phyloP scores from a whole-genome alignment of 1,284 basidiomycete species.

The Cutaneotrichosporon sp. region DNA sequence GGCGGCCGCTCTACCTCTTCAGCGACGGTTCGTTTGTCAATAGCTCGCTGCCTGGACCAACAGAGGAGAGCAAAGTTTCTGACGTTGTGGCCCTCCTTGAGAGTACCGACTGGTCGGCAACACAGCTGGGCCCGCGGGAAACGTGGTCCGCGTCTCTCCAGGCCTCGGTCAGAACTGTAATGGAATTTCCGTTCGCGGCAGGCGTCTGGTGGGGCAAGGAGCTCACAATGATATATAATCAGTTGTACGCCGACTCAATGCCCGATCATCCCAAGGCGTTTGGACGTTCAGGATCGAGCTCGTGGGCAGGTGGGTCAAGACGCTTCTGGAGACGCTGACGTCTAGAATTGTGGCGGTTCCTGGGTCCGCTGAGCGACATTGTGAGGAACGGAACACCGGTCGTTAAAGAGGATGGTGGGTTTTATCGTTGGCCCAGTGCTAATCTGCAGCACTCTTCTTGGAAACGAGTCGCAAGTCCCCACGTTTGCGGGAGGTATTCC shows the following conservation, averaged over 20 bases:
- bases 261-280: slow-evolving; percentile 47
- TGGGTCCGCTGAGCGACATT: slow-evolving; percentile 46
- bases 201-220: slow-evolving; percentile 51
- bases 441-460: slow-evolving; percentile 34
- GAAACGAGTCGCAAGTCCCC: neutral
- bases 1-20: slow-evolving; percentile 11
- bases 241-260: slow-evolving; percentile 35
- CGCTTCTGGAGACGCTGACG: neutral
- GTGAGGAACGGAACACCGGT: slow-evolving; percentile 45
- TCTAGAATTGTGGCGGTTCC: slow-evolving; percentile 41
- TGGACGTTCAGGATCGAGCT: slow-evolving; percentile 42
- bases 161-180: slow-evolving; percentile 33
- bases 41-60: neutral
- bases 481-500: slow-evolving; percentile 31
- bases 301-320: slow-evolving; percentile 41
- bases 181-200: slow-evolving; percentile 43
- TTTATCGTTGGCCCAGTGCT: slow-evolving; percentile 14
- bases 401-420: slow-evolving; percentile 43
- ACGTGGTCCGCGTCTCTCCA: slow-evolving; percentile 31
- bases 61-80: slow-evolving; percentile 19
- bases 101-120: slow-evolving; percentile 47
- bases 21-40: slow-evolving; percentile 12
- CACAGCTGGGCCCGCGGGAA: slow-evolving; percentile 40
- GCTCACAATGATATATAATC: slow-evolving; percentile 49
- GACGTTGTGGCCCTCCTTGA: slow-evolving; percentile 39